These are phyloP conservation scores for Pisolithus thermaeus DNA, from an alignment of 1,284 basidiomycete genomes.

Conservation along the genomic window DNA sequence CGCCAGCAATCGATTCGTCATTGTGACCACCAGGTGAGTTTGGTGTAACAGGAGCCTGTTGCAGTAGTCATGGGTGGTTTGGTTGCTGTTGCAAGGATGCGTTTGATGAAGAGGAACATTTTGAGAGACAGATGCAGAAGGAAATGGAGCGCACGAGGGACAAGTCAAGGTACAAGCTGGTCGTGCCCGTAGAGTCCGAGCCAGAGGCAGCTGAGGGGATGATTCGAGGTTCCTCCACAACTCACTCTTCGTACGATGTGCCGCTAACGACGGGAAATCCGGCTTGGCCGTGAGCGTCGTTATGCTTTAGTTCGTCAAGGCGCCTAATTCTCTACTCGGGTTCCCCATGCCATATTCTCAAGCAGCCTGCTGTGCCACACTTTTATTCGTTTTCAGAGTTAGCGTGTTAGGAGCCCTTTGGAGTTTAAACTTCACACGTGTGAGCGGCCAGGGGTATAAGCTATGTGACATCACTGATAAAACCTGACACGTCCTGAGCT, in stretches of 20 bases:
- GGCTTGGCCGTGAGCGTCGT: neutral
- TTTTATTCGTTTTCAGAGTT: no score
- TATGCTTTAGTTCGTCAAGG: no score
- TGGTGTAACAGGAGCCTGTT: constrained; percentile 11
- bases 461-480: no score
- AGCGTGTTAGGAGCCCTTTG: no score
- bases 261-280: neutral
- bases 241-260: neutral
- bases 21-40: constrained; percentile 4
- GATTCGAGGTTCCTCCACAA: neutral
- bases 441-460: no score
- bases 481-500: no score
- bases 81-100: constrained; percentile 15
- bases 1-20: neutral
- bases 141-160: constrained; percentile 17
- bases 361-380: no score
- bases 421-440: no score
- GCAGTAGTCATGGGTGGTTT: constrained; percentile 13
- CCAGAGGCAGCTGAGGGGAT: constrained; percentile 4
- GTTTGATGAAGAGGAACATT: constrained; percentile 15
- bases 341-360: no score
- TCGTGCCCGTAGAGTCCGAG: constrained; percentile 5
- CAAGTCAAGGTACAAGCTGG: constrained; percentile 4
- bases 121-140: constrained; percentile 12
- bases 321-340: no score